These are phyloP conservation scores for Fomitopsis pulvina DNA, from an alignment of 768 basidiomycete species.

Conservation along the genomic window DNA sequence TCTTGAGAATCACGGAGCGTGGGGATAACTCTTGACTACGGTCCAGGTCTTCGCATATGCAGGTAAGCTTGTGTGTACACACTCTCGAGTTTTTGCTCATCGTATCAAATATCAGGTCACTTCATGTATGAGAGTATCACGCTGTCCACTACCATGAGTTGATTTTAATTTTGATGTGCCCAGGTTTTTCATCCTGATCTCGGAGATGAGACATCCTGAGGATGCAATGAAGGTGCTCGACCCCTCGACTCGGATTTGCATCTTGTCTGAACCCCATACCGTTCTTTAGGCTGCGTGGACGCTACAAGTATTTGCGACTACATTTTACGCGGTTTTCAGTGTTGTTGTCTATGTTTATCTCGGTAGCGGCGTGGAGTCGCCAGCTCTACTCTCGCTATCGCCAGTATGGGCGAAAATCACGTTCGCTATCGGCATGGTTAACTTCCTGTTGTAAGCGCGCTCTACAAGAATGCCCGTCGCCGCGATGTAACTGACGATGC, in stretches of 20 bases:
- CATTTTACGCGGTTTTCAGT: slow-evolving; percentile 42
- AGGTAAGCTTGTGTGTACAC: slow-evolving; percentile 24
- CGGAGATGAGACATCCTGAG: slow-evolving; percentile 44
- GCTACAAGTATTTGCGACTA: slow-evolving; percentile 46
- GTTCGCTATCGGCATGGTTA: slow-evolving; percentile 42
- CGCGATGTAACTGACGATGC: background rate
- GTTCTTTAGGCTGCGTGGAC: slow-evolving; percentile 41
- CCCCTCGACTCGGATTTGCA: background rate
- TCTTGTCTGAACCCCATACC: background rate
- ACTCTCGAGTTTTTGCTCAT: background rate
- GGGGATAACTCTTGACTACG: background rate
- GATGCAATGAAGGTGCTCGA: slow-evolving; percentile 47
- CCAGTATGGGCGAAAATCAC: slow-evolving; percentile 43
- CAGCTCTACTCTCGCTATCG: slow-evolving; percentile 41
- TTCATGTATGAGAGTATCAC: slow-evolving; percentile 36
- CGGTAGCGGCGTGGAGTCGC: slow-evolving; percentile 40
- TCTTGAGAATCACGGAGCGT: background rate
- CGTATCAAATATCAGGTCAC: slow-evolving; percentile 32
- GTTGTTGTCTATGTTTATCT: slow-evolving; percentile 36
- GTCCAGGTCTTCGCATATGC: slow-evolving; percentile 45
- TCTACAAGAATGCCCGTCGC: background rate
- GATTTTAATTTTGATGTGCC: background rate
- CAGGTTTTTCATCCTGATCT: slow-evolving; percentile 54
- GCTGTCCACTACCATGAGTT: background rate
- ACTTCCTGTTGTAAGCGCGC: slow-evolving; percentile 40